Base-by-base conservation (phyloP, 2,329 filamentous ascomycete species). In the Aspergillus felis region DNA sequence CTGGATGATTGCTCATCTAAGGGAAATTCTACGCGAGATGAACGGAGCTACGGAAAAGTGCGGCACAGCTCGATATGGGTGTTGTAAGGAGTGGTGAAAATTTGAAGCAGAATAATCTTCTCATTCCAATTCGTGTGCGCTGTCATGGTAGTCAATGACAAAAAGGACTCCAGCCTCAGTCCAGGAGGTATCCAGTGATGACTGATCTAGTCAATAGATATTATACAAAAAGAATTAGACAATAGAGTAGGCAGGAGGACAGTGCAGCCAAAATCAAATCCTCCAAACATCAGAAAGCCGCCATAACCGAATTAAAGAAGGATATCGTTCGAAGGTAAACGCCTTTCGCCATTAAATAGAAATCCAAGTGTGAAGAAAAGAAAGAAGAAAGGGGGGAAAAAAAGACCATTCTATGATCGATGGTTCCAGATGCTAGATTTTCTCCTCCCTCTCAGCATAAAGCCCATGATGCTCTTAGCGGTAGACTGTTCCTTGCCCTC, bases 401-500 rank as follows among this genome's bases (percentile, higher is more conserved):
- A 35, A 35, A 35, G 17, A 14, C 29, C 29, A 32, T 20, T n/a
- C 41, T 24, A 47, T 27, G 44, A 24, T 27, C 44, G 44, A 12
- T 47, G 22, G 22, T 25, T 24, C 44, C 44, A 47, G 50, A 55
- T 58, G 17, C 55, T 50, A n/a, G 64, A 66, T 53, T 64, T 64
- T 35, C 64, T 56, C 56, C 58, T 62, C 10, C 59, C 57, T 25
- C 64, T 49, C 25, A 66, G 50, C 63, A 64, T 63, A 32, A 66
- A 65, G 2, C 57, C 64, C 54, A 66, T 61, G 55, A 66, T 64
- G 54, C 61, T 65, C 49, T 66, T 66, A 47, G 58, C 51, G 4
- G 54, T 47, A 14, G 62, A 53, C 22, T 51, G 54, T 14, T 65
- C 60, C 4, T 57, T 27, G 25, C n/a, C 14, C 22, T 62, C 55